Percentiles rank a stretch among this genome's conserved stretches.
Evolutionary conservation across 352 stramenopile species (phyloP).

Genomic region (Globisporangium echinulatum): DNA sequence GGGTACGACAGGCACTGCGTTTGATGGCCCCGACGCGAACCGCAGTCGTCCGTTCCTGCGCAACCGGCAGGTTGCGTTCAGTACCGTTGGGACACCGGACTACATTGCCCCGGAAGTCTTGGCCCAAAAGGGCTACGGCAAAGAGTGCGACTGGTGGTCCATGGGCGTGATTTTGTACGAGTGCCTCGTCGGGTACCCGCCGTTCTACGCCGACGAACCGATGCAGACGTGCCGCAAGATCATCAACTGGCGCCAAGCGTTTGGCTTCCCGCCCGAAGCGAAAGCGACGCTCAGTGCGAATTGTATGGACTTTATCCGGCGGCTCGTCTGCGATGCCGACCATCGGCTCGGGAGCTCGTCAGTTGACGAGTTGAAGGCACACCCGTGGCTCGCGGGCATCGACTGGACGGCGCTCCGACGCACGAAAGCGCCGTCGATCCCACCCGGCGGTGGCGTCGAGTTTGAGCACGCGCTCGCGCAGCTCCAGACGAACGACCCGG

Average conservation of each 20-base stretch:
- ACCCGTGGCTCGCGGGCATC: conserved; percentile 93
- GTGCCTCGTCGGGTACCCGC: conserved; percentile 96
- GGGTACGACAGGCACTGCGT: conserved; percentile 4
- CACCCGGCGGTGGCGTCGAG: conserved; percentile 59
- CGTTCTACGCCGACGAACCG: conserved; percentile 95
- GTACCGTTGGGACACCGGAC: conserved; percentile 96
- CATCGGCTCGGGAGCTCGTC: conserved; percentile 88
- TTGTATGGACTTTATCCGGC: conserved; percentile 86
- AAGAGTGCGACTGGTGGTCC: conserved; percentile 97
- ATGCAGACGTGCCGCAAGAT: conserved; percentile 94
- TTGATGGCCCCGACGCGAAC: conserved; percentile 29
- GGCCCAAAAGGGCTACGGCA: conserved; percentile 74
- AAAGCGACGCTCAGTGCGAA: conserved; percentile 37
- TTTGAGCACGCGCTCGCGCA: conserved; percentile 89
- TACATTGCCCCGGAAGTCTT: conserved; percentile 98
- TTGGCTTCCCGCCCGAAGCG: conserved; percentile 55
- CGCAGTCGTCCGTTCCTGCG: conserved; percentile 52
- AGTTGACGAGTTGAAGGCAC: conserved; percentile 91
- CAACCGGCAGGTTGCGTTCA: conserved; percentile 90
- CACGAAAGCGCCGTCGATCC: conserved; percentile 82
- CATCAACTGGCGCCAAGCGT: conserved; percentile 67
- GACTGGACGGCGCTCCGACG: conserved; percentile 85
- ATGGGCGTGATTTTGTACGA: conserved; percentile 99
- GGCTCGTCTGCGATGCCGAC: conserved; percentile 88
- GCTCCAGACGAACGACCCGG: conserved; percentile 56